Base-by-base conservation (phyloP, 1,139 yeast genomes). In the Eremothecium coryli region DNA sequence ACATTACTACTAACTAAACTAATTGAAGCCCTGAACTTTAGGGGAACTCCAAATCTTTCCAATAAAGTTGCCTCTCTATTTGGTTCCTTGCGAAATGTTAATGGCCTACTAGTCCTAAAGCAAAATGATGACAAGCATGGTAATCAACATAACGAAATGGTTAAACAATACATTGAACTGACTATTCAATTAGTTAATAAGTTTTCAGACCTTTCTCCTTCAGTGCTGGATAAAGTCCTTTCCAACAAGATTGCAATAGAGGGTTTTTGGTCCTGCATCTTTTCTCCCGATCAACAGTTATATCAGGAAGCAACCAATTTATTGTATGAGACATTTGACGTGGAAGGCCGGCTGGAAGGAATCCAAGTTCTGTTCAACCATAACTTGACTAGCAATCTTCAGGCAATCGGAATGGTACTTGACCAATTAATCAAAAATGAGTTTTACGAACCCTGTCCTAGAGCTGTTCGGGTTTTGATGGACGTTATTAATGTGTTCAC, bases 241-340 rank as follows among this genome's bases (percentile, higher is more conserved):
- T 43, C 52, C 1, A 60, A 65, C 38, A 45, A 53, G 14, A 47
- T 49, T 7, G 62, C 70, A 5, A 51, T 76, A 35, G 51, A 54
- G 18, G 80, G 86, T 0, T 66, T 76, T 37, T 81, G 88, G 86
- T 69, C 82, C 0, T 75, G 82, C 50, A 61, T 80, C 1, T 71
- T 80, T 37, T 71, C 81, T 1, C 73, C 82, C 0, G 61, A 65
- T 34, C 61, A 60, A 18, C 55, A 55, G 13, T 56, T 75, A 3
- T 75, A 73, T 39, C 86, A 82, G 49, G 70, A 80, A 2, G 80
- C 93, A 1, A 68, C 82, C 11, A 82, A 80, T 43, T 66, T 85
- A 16, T 52, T 86, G 4, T 79, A 81, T 47, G 90, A 82, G 46
- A 75, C 84, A 0, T 82, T 73, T 54, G 94, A 85, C 49, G 88